Evolutionary conservation across 345 rosid species (phyloP).

Genomic region (Heritiera fomes): DNA sequence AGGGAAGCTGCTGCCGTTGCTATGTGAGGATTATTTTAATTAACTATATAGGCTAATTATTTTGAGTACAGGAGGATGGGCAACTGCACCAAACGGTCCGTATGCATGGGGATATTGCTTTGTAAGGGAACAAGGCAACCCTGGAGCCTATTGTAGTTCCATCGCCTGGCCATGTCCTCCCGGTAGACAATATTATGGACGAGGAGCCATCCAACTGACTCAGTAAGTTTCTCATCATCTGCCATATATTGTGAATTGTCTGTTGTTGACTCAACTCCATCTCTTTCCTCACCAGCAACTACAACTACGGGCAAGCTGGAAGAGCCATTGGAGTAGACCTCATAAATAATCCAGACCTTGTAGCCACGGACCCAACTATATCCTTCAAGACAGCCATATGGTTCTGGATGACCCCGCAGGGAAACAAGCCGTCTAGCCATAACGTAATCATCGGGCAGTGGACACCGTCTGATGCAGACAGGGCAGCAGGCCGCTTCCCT

Average conservation of each 20-base stretch:
- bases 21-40: too few relatives aligned
- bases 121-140: conserved; percentile 44
- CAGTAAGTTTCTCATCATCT: conserved; percentile 26
- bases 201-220: conserved; percentile 67
- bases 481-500: conserved; percentile 29
- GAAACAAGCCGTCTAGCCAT: conserved; percentile 43
- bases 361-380: conserved; percentile 44
- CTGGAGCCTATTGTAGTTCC: conserved; percentile 39
- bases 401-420: conserved; percentile 47
- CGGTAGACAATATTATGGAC: conserved; percentile 57
- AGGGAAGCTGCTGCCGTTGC: not conserved
- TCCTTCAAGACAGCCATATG: conserved; percentile 45
- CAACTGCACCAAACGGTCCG: conserved; percentile 63
- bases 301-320: conserved; percentile 58
- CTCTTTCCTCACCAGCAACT: conserved; percentile 34
- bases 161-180: conserved; percentile 53
- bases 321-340: conserved; percentile 39
- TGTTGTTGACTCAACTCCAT: not conserved
- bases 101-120: conserved; percentile 68
- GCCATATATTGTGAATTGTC: too few relatives aligned
- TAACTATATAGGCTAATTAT: too few relatives aligned
- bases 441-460: conserved; percentile 31
- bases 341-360: conserved; percentile 48
- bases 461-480: conserved; percentile 37
- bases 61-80: conserved; percentile 38